These are phyloP conservation scores for Oidium heveae DNA, from an alignment of 2,329 filamentous ascomycete genomes.

Conservation along the genomic window DNA sequence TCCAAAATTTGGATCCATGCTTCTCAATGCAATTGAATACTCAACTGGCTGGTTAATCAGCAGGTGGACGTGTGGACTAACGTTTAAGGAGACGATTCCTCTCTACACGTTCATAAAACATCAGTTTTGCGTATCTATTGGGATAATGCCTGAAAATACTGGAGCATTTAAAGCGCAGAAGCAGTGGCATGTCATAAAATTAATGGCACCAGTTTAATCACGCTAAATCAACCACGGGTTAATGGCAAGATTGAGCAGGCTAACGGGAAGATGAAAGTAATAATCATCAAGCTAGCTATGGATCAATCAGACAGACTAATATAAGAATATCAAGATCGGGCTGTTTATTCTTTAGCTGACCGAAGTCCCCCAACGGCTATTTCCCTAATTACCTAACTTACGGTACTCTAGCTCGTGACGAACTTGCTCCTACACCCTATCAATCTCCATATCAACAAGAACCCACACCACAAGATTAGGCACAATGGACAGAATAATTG, in stretches of 20 bases:
- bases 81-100: not conserved
- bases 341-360: not conserved
- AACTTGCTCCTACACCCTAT: not conserved
- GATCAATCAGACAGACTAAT: slow-evolving; percentile 1
- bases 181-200: slow-evolving; percentile 1
- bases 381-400: not conserved
- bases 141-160: slow-evolving; percentile 1
- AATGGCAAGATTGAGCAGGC: slow-evolving; percentile 1
- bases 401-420: not conserved
- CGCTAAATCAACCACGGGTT: not conserved
- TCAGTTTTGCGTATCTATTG: not conserved
- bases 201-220: not conserved
- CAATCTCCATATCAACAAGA: slow-evolving; percentile 1
- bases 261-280: not conserved
- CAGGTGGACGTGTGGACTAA: slow-evolving; percentile 1
- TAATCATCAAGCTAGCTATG: slow-evolving; percentile 1
- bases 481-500: not conserved
- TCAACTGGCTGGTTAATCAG: not conserved
- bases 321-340: not conserved
- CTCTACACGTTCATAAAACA: not conserved
- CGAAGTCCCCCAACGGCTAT: slow-evolving; percentile 1
- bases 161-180: slow-evolving; percentile 1
- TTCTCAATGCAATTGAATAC: not conserved
- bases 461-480: not conserved
- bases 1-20: not conserved